A percentile compares a stretch with the other conserved stretches of the same genome.
Conservation (phyloP, 805 yeast genomes). For the Candida oleophila region DNA sequence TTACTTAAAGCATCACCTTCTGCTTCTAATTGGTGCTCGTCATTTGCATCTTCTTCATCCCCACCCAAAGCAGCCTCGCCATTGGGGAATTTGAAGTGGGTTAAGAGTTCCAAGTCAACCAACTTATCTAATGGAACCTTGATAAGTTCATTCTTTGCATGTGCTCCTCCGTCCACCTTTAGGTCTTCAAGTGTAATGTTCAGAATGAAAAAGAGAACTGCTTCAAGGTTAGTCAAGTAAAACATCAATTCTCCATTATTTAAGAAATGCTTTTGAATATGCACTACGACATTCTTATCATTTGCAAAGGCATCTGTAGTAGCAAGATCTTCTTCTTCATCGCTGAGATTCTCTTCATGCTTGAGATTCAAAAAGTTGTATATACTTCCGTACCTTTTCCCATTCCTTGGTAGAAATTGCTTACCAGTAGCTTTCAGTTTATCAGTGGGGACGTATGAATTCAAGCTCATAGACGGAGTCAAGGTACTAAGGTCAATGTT, state of each 20-base stretch:
- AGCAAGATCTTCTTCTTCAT: conserved; percentile 4
- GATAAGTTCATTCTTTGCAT: conserved; percentile 16
- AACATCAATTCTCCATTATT: conserved; percentile 39
- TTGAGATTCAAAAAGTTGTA: conserved; percentile 31
- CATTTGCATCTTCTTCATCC: conserved; percentile 16
- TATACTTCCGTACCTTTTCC: conserved; percentile 15
- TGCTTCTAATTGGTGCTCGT: neutral
- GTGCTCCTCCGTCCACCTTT: conserved; percentile 3
- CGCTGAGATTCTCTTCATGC: conserved; percentile 9
- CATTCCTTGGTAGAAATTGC: conserved; percentile 10
- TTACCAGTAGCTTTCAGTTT: conserved; percentile 4
- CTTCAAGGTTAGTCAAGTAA: conserved; percentile 43
- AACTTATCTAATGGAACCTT: conserved; percentile 24
- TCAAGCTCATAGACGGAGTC: conserved; percentile 15
- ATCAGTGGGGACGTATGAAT: conserved; percentile 10
- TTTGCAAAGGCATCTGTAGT: conserved; percentile 23
- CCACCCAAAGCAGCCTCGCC: conserved; percentile 1
- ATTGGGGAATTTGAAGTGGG: conserved; percentile 27
- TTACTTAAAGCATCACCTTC: conserved; percentile 8
- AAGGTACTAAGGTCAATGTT: conserved; percentile 1
- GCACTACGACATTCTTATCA: conserved; percentile 30
- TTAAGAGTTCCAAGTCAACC: conserved; percentile 27
- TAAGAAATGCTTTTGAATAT: conserved; percentile 24
- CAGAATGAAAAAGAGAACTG: conserved; percentile 35
- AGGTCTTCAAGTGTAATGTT: conserved; percentile 35